Percentiles rank a stretch among this genome's conserved stretches.
Conservation (phyloP, 176 grass and related monocot genomes). For the Triticum urartu region DNA sequence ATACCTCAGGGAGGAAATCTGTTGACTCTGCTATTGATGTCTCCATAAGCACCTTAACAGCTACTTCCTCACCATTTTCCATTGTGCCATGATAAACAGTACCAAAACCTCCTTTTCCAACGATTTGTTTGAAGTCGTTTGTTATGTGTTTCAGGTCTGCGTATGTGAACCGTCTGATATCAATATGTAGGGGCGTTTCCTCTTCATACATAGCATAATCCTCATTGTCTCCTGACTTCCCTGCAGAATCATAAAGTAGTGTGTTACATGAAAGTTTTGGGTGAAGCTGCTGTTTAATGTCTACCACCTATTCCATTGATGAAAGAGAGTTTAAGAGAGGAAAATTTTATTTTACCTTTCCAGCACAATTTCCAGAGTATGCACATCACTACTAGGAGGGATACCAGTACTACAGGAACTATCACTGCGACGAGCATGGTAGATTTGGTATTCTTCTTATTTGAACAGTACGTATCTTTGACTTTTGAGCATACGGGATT, state of each 20-base stretch:
- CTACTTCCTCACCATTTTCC: slow-evolving; percentile 35
- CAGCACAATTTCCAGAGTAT: not conserved
- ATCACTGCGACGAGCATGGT: not conserved
- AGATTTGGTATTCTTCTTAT: not conserved
- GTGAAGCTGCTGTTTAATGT: not conserved
- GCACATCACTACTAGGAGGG: not conserved
- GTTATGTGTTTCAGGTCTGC: slow-evolving; percentile 33
- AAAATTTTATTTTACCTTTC: slow-evolving; percentile 9
- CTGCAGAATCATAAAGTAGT: not conserved
- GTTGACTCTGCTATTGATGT: slow-evolving; percentile 15
- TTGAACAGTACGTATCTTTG: not conserved
- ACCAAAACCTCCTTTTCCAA: slow-evolving; percentile 54
- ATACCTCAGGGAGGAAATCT: slow-evolving; percentile 50
- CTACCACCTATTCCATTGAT: not conserved
- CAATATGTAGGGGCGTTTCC: slow-evolving; percentile 21
- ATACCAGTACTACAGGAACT: slow-evolving; percentile 11
- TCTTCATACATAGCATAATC: slow-evolving; percentile 33
- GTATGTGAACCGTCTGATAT: slow-evolving; percentile 36
- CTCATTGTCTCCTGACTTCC: not conserved
- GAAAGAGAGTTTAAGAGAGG: not conserved
- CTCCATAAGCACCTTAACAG: slow-evolving; percentile 40
- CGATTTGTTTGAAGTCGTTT: slow-evolving; percentile 20
- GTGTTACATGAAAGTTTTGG: not conserved
- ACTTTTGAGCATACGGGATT: slow-evolving; percentile 21
- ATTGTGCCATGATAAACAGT: slow-evolving; percentile 44